Evolutionary conservation across 2,329 filamentous ascomycete species (phyloP).

Genomic region (Cladophialophora chaetospira): DNA sequence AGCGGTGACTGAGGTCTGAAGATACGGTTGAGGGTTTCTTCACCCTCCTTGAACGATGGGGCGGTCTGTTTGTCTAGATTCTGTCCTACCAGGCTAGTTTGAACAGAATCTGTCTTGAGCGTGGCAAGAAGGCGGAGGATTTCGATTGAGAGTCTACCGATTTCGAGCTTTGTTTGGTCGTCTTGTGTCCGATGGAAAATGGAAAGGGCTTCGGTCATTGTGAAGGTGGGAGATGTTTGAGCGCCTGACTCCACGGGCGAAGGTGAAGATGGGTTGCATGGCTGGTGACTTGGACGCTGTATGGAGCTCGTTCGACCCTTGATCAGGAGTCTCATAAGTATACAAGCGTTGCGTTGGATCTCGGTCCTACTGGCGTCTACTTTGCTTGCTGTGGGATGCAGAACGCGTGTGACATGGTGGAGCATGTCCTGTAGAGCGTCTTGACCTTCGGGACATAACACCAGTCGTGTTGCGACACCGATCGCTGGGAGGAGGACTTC

Average conservation of each 20-base stretch:
- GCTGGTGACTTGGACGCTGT: neutral
- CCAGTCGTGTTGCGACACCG: slow-evolving; percentile 22
- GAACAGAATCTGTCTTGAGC: too few relatives aligned
- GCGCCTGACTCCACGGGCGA: too few relatives aligned
- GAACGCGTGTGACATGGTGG: neutral
- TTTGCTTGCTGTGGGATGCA: slow-evolving; percentile 7
- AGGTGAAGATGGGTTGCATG: too few relatives aligned
- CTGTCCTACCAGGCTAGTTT: too few relatives aligned
- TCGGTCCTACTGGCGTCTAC: slow-evolving; percentile 10
- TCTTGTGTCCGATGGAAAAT: slow-evolving; percentile 22
- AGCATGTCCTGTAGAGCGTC: slow-evolving; percentile 12
- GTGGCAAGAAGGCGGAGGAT: slow-evolving; percentile 26
- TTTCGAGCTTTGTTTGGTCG: slow-evolving; percentile 15
- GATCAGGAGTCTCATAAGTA: slow-evolving; percentile 21
- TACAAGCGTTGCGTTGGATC: slow-evolving; percentile 18
- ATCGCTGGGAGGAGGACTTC: slow-evolving; percentile 26
- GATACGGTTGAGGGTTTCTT: too few relatives aligned
- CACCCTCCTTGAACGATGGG: too few relatives aligned
- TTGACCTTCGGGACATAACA: slow-evolving; percentile 22
- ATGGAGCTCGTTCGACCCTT: slow-evolving; percentile 15
- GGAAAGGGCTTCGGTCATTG: too few relatives aligned
- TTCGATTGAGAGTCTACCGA: slow-evolving; percentile 24
- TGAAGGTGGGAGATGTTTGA: too few relatives aligned
- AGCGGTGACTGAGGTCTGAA: too few relatives aligned
- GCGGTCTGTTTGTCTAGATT: too few relatives aligned